Evolutionary conservation across 2,329 filamentous ascomycete genomes (phyloP), one percentile per base, ranked within the genome.

Genomic region (Pseudocercospora crystallina): DNA sequence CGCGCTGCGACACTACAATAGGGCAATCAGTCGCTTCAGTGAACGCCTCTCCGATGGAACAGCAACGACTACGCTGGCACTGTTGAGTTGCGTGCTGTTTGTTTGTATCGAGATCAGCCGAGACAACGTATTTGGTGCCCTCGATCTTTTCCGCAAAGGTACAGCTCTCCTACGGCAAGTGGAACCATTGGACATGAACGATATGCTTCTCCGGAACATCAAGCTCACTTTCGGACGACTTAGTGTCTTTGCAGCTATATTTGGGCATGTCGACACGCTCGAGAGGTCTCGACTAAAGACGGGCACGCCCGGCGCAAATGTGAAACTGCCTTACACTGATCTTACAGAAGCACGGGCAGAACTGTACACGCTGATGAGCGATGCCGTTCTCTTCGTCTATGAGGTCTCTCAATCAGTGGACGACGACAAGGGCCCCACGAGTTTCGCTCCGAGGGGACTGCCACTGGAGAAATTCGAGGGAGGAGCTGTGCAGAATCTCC

Each of bases 71-170:
- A 33, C 57, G 8, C 35, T 62, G 11, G 54, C 57, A n/a, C 32
- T 65, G 35, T 43, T 64, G 8, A 62, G 54, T 41, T 66, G 61
- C 33, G 41, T 60, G 5, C 42, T 66, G 13, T 66, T 64, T 47
- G 57, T 63, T 29, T 63, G 61, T 31, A 58, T 64, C 20, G 62
- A 65, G 41, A 51, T 60, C 13, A 59, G 65, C 5, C 54, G 60
- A 8, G 59, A 63, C 26, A 54, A 63, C 40, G 41, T 60, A 4
- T 49, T 55, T 37, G 47, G 55, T 17, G 60, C 57, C 5, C 35
- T 64, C 10, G 53, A 40, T 17, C 56, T 65, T 39, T 49, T 65
- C 9, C 41, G 44, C 2, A 59, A 61, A 11, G 59, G 61, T 5
- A 44, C 52, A 8, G 44, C 53, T 5, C 49, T 61, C 7, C 41